Evolutionary conservation across 2,329 filamentous ascomycete species (phyloP).

Genomic region (Fusarium liriodendri): DNA sequence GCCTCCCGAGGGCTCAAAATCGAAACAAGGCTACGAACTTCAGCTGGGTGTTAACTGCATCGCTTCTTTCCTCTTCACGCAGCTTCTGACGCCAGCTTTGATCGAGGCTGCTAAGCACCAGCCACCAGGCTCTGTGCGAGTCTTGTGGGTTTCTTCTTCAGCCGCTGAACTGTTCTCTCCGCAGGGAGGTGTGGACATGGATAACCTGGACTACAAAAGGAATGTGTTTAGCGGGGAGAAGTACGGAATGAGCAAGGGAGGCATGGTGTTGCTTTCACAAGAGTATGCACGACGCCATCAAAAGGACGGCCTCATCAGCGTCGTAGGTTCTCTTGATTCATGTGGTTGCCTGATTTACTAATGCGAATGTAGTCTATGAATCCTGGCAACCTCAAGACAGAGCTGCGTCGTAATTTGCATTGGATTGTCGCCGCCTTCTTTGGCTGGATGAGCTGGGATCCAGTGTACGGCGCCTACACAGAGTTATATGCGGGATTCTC

Average conservation of each 20-base stretch:
- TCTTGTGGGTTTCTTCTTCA: constrained; percentile 44
- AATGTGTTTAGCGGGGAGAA: constrained; percentile 21
- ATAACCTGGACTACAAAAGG: constrained; percentile 37
- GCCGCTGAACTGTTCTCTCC: background rate
- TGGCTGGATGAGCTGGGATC: background rate
- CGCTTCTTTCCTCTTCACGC: constrained; percentile 53
- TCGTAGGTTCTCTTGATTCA: background rate
- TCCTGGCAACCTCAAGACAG: constrained; percentile 20
- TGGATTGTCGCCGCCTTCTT: background rate
- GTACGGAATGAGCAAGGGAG: constrained; percentile 44
- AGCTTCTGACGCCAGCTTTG: constrained; percentile 40
- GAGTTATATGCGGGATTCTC: constrained; percentile 55
- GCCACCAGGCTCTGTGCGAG: constrained; percentile 43
- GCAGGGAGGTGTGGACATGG: constrained; percentile 4
- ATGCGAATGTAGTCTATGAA: constrained; percentile 1
- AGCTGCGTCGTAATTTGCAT: constrained; percentile 12
- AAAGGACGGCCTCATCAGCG: constrained; percentile 14
- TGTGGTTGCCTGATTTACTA: background rate
- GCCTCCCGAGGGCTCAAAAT: constrained; percentile 50
- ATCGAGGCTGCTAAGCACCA: constrained; percentile 43
- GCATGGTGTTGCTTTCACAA: constrained; percentile 36
- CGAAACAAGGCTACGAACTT: constrained; percentile 53
- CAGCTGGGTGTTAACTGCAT: constrained; percentile 55
- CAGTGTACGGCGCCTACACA: constrained; percentile 55
- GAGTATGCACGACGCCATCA: constrained; percentile 41